Evolutionary conservation across 495 filamentous ascomycete species (phyloP).

Genomic region (Aspergillus nidulans): DNA sequence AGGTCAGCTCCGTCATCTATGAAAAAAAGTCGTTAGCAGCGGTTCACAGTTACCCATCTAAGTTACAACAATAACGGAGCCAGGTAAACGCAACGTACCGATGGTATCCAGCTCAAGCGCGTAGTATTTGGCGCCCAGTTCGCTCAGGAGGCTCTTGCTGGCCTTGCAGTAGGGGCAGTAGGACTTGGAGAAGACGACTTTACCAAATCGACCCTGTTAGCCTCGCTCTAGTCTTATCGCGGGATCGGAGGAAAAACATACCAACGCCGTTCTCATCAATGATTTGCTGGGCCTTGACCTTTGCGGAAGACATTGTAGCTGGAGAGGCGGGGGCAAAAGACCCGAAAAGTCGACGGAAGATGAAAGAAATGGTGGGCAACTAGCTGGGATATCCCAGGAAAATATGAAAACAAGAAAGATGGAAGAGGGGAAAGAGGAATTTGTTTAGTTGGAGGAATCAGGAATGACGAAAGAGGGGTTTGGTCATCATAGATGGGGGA

Average conservation of each 20-base stretch:
- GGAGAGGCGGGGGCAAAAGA: constrained; percentile 51
- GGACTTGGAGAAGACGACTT: constrained; percentile 92
- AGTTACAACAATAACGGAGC: background rate
- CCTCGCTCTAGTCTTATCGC: background rate
- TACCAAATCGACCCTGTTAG: background rate
- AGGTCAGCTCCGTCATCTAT: constrained; percentile 75
- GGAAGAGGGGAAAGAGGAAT: background rate
- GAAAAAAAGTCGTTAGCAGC: background rate
- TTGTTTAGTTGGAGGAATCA: background rate
- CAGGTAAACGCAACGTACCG: constrained; percentile 45
- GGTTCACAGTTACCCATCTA: background rate
- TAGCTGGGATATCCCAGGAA: constrained; percentile 5
- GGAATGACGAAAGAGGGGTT: constrained; percentile 8
- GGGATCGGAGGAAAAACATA: constrained; percentile 40
- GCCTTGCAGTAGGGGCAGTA: constrained; percentile 94
- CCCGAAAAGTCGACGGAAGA: constrained; percentile 74
- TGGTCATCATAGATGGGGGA: background rate
- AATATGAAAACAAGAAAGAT: background rate
- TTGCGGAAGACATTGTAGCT: constrained; percentile 76
- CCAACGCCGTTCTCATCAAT: constrained; percentile 91
- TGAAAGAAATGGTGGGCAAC: constrained; percentile 63
- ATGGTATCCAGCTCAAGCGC: constrained; percentile 80
- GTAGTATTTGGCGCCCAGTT: constrained; percentile 67
- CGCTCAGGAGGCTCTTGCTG: constrained; percentile 67
- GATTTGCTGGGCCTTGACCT: constrained; percentile 76